Evolutionary conservation across 108 stramenopile species (phyloP).

Genomic region (Schizochytrium sp.): DNA sequence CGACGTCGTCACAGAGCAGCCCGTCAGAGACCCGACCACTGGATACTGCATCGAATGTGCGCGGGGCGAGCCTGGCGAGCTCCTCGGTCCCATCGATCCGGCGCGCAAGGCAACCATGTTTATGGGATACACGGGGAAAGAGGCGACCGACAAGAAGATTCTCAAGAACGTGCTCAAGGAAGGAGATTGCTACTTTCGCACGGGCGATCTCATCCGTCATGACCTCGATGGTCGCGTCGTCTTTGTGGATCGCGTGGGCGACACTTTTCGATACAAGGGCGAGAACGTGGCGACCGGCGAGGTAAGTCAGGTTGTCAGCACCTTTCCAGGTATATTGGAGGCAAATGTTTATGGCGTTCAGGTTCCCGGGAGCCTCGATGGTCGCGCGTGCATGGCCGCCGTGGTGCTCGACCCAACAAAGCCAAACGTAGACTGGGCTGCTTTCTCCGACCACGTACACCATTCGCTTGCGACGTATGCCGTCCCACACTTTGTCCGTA

Average conservation of each 20-base stretch:
- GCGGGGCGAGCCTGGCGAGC: slow-evolving; percentile 39
- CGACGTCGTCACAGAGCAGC: slow-evolving; percentile 28
- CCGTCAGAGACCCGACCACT: slow-evolving; percentile 21
- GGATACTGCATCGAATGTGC: slow-evolving; percentile 27
- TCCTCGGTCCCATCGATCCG: slow-evolving; percentile 35
- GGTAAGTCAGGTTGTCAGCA: slow-evolving; percentile 31
- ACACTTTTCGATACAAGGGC: slow-evolving; percentile 58
- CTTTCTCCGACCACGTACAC: background rate
- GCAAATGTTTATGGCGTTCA: slow-evolving; percentile 43
- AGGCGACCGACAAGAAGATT: slow-evolving; percentile 44
- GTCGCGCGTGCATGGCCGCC: slow-evolving; percentile 39
- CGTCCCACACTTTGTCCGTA: slow-evolving; percentile 33
- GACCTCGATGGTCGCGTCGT: slow-evolving; percentile 40
- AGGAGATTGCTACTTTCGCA: slow-evolving; percentile 42
- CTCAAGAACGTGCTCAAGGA: slow-evolving; percentile 16
- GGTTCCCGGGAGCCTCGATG: slow-evolving; percentile 26
- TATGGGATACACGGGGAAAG: slow-evolving; percentile 43
- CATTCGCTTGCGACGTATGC: slow-evolving; percentile 30
- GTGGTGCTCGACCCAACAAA: slow-evolving; percentile 17
- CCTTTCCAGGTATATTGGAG: slow-evolving; percentile 25
- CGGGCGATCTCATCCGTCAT: slow-evolving; percentile 39
- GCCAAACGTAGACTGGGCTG: background rate
- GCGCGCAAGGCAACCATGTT: slow-evolving; percentile 28
- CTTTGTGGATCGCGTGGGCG: slow-evolving; percentile 52
- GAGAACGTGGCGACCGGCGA: slow-evolving; percentile 56